phyloP scores from a whole-genome alignment of 257 asterid species.

The Solanum peruvianum region DNA sequence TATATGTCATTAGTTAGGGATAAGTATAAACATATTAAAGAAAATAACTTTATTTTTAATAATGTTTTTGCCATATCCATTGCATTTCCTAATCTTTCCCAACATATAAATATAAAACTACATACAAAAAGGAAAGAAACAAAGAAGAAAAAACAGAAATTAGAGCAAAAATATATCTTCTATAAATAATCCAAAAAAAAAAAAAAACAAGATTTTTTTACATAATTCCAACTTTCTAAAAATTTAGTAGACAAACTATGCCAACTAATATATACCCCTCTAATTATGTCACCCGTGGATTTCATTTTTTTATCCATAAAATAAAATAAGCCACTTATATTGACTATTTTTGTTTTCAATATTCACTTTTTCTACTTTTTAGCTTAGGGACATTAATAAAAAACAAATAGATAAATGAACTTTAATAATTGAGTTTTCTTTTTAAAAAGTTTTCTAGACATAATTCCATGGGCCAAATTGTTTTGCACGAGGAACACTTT shows the following conservation, averaged over 20 bases:
- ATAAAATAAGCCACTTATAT: background rate
- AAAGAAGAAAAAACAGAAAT: background rate
- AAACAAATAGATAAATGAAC: background rate
- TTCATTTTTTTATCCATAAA: background rate
- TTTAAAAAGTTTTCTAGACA: background rate
- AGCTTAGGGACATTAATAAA: background rate
- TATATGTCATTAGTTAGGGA: background rate
- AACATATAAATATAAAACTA: background rate
- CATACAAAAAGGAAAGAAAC: background rate
- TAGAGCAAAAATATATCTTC: background rate
- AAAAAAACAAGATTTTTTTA: background rate
- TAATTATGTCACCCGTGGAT: background rate
- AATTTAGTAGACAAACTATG: background rate
- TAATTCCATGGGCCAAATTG: background rate
- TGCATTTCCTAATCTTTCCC: background rate
- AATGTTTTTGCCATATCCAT: background rate
- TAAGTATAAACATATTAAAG: background rate
- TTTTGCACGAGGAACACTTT: background rate
- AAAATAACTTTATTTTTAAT: background rate
- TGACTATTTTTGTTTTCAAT: background rate
- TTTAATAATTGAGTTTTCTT: background rate
- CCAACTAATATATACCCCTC: background rate
- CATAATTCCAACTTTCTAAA: background rate
- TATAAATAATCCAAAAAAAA: background rate
- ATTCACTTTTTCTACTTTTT: background rate